Evolutionary conservation across 805 yeast genomes (phyloP).

Genomic region (Pichia paraexigua): DNA sequence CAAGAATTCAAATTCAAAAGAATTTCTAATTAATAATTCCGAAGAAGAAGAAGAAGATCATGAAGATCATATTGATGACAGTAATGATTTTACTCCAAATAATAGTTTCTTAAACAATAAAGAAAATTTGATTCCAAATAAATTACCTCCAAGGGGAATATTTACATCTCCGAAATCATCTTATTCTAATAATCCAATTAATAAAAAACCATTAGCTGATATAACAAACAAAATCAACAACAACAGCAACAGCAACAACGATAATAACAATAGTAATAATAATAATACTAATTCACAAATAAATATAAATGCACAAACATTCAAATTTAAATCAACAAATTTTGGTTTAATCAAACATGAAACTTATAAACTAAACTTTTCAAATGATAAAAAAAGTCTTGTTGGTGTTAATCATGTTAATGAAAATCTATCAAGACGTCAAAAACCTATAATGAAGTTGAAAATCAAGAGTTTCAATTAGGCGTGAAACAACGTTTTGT

Average conservation of each 20-base stretch:
- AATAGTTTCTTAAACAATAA: background rate
- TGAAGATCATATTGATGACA: background rate
- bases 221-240: slow-evolving; percentile 8
- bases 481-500: background rate
- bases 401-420: background rate
- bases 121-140: background rate
- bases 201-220: slow-evolving; percentile 3
- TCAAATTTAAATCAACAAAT: slow-evolving; percentile 30
- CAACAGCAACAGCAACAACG: slow-evolving; percentile 5
- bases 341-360: slow-evolving; percentile 25
- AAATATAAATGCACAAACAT: slow-evolving; percentile 22
- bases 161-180: slow-evolving; percentile 5
- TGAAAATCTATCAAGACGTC: slow-evolving; percentile 18
- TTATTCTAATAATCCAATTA: background rate
- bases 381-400: background rate
- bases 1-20: background rate
- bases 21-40: background rate
- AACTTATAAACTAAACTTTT: slow-evolving; percentile 5
- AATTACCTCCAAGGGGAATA: slow-evolving; percentile 10
- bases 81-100: background rate
- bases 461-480: slow-evolving; percentile 6
- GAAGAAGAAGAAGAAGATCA: background rate
- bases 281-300: background rate
- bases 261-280: background rate
- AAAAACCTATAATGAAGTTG: slow-evolving; percentile 27